Evolutionary conservation across 495 filamentous ascomycete species (phyloP).

Genomic region (Zalerion maritima): DNA sequence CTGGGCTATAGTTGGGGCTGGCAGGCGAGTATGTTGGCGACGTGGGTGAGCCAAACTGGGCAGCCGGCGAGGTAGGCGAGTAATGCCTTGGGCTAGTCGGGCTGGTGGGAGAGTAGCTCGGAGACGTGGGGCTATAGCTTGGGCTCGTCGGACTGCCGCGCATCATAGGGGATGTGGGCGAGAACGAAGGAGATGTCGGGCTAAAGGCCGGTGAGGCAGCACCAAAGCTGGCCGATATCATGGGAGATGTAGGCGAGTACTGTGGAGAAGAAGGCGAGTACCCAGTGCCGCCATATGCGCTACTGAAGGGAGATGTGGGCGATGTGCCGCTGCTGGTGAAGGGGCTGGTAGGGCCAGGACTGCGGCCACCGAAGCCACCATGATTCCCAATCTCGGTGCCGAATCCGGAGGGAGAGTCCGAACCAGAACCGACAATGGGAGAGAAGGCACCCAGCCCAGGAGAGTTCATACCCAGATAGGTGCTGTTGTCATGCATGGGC

Average conservation of each 20-base stretch:
- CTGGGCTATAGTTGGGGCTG: constrained; percentile 44
- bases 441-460: constrained; percentile 83
- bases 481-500: constrained; percentile 54
- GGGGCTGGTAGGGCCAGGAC: constrained; percentile 65
- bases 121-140: constrained; percentile 71
- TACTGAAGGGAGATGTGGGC: constrained; percentile 54
- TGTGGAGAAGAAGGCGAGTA: constrained; percentile 62
- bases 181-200: constrained; percentile 69
- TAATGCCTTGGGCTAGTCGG: constrained; percentile 46
- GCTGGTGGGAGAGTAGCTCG: constrained; percentile 64
- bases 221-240: constrained; percentile 49
- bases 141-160: constrained; percentile 45
- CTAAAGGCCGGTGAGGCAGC: constrained; percentile 58
- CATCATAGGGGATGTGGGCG: constrained; percentile 60
- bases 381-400: constrained; percentile 30
- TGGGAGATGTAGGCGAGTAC: constrained; percentile 49
- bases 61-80: constrained; percentile 42
- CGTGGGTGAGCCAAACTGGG: constrained; percentile 38
- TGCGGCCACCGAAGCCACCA: constrained; percentile 34
- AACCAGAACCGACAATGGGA: constrained; percentile 64
- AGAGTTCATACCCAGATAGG: constrained; percentile 46
- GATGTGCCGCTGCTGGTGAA: constrained; percentile 56
- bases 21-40: constrained; percentile 57
- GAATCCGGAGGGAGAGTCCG: constrained; percentile 66
- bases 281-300: constrained; percentile 49